Conservation (phyloP, 371 early-diverging fungal genomes). For the Syncephalastrum racemosum region DNA sequence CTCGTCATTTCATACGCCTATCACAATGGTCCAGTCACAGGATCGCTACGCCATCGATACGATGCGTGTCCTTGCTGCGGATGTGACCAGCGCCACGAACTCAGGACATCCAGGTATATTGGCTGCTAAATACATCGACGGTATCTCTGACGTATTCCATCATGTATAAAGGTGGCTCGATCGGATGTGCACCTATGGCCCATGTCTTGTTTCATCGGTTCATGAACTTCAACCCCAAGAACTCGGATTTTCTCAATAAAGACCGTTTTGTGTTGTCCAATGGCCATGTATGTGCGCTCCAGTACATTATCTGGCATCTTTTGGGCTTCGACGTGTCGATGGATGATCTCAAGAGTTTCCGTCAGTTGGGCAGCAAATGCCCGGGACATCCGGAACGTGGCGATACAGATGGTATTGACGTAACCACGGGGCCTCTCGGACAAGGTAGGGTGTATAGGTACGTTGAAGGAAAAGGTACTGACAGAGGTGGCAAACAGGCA, state of each 20-base stretch:
- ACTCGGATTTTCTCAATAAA: slow-evolving; percentile 86
- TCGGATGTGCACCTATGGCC: slow-evolving; percentile 94
- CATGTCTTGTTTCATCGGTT: slow-evolving; percentile 87
- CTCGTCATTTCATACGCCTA: neutral
- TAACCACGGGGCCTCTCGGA: slow-evolving; percentile 98
- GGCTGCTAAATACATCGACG: too few relatives aligned
- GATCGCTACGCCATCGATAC: slow-evolving; percentile 80
- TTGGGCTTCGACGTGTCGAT: slow-evolving; percentile 86
- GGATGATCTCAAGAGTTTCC: slow-evolving; percentile 94
- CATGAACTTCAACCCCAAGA: slow-evolving; percentile 81
- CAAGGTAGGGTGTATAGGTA: slow-evolving; percentile 69
- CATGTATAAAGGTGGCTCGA: slow-evolving; percentile 48
- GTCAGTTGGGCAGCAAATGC: slow-evolving; percentile 84
- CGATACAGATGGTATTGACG: slow-evolving; percentile 91
- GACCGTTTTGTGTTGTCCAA: slow-evolving; percentile 99
- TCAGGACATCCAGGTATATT: slow-evolving; percentile 91
- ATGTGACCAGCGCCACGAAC: slow-evolving; percentile 87
- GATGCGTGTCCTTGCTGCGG: slow-evolving; percentile 89
- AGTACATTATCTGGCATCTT: slow-evolving; percentile 92
- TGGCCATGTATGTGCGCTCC: slow-evolving; percentile 97
- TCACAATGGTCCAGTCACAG: slow-evolving; percentile 23
- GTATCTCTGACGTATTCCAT: too few relatives aligned
- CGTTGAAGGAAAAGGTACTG: neutral
- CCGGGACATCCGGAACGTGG: slow-evolving; percentile 96
- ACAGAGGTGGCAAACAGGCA: slow-evolving; percentile 18